Percentiles rank a stretch among this genome's conserved stretches.
Evolutionary conservation across 176 grass and related monocot species (phyloP).

Genomic region (Aegilops speltoides): DNA sequence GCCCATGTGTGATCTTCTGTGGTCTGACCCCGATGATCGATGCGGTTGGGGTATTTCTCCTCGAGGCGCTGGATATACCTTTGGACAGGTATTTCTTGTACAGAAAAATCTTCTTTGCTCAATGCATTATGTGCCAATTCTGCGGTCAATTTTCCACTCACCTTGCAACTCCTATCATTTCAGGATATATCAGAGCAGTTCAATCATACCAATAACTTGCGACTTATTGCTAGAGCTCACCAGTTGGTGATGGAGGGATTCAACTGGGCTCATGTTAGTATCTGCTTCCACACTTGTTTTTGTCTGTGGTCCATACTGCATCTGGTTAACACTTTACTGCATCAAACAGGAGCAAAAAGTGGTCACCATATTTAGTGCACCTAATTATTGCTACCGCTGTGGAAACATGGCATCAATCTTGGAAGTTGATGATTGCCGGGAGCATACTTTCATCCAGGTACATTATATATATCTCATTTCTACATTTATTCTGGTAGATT

Average conservation of each 20-base stretch:
- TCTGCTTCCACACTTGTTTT: neutral
- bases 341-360: slow-evolving; percentile 92
- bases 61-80: slow-evolving; percentile 95
- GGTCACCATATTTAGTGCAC: slow-evolving; percentile 97
- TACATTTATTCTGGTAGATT: neutral
- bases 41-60: slow-evolving; percentile 99
- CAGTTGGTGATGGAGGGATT: slow-evolving; percentile 97
- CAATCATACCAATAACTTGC: slow-evolving; percentile 92
- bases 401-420: slow-evolving; percentile 99
- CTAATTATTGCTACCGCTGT: slow-evolving; percentile 98
- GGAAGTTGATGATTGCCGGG: slow-evolving; percentile 96
- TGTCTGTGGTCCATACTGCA: neutral
- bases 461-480: neutral
- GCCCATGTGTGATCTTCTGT: slow-evolving; percentile 98
- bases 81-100: slow-evolving; percentile 66
- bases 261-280: slow-evolving; percentile 92
- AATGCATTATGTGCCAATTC: neutral
- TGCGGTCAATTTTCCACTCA: slow-evolving; percentile 18
- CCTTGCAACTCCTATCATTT: slow-evolving; percentile 21
- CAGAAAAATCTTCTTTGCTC: neutral
- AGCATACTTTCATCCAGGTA: slow-evolving; percentile 98
- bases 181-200: slow-evolving; percentile 99
- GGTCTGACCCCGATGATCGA: slow-evolving; percentile 94
- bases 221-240: slow-evolving; percentile 95
- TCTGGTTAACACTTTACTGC: slow-evolving; percentile 21